Conservation (phyloP, 345 rosid genomes). For the Dipteronia sinensis region DNA sequence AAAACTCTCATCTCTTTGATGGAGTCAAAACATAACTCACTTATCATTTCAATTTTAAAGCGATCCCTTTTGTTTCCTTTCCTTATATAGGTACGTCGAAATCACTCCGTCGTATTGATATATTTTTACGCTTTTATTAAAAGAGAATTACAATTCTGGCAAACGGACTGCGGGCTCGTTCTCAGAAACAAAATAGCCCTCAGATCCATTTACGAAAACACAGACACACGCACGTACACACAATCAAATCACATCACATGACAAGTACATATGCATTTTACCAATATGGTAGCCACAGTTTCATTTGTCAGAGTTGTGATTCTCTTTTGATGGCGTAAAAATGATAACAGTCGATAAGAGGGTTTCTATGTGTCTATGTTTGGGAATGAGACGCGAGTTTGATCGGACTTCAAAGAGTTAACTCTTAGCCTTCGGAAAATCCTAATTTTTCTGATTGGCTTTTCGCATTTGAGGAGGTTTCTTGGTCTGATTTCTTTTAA, state of each 20-base stretch:
- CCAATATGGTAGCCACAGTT: background rate
- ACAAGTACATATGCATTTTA: background rate
- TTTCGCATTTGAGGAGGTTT: too few relatives aligned
- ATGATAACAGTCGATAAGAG: background rate
- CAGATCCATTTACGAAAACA: too few relatives aligned
- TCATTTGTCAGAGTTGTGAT: slow-evolving; percentile 1
- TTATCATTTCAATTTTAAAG: background rate
- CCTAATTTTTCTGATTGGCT: too few relatives aligned
- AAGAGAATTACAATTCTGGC: background rate
- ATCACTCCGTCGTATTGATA: background rate
- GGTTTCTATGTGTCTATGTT: background rate
- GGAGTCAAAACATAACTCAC: too few relatives aligned
- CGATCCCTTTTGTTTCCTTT: background rate
- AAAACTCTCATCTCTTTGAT: too few relatives aligned
- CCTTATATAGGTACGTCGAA: background rate
- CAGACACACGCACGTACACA: background rate
- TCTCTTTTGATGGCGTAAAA: background rate
- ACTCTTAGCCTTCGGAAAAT: too few relatives aligned
- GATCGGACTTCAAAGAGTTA: background rate
- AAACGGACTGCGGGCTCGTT: too few relatives aligned
- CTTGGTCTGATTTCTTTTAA: background rate
- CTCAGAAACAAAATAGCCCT: too few relatives aligned
- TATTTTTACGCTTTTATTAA: background rate
- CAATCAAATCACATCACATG: background rate
- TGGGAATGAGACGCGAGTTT: background rate